phyloP scores from a whole-genome alignment of 2,329 filamentous ascomycete genomes.

The Clarireedia hainanense region DNA sequence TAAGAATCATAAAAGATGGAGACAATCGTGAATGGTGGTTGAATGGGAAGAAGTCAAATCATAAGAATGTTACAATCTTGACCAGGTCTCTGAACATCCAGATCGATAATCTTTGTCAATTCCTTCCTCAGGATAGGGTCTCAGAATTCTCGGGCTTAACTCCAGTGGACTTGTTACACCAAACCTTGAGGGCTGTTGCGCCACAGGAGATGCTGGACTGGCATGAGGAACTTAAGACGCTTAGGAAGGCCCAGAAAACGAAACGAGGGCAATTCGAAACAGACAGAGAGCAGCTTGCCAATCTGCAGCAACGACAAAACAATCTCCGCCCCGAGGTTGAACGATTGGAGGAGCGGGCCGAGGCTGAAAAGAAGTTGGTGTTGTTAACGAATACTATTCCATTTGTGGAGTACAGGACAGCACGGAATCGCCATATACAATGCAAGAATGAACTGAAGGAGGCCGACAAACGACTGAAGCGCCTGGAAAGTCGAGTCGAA shows the following conservation, averaged over 20 bases:
- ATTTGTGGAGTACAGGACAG: conserved; percentile 55
- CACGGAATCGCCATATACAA: conserved; percentile 39
- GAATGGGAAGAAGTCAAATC: conserved; percentile 55
- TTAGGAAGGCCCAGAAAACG: conserved; percentile 63
- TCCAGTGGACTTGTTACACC: conserved; percentile 71
- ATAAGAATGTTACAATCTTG: conserved; percentile 59
- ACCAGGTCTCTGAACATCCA: conserved; percentile 75
- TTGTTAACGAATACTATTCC: conserved; percentile 59
- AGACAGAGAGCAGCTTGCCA: conserved; percentile 55
- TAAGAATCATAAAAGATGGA: conserved; percentile 73
- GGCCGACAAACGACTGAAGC: conserved; percentile 48
- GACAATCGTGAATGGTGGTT: conserved; percentile 75
- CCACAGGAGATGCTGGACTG: conserved; percentile 70
- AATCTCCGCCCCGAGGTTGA: conserved; percentile 74
- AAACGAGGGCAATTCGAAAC: conserved; percentile 49
- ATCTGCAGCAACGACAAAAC: conserved; percentile 64
- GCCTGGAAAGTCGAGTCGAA: conserved; percentile 52
- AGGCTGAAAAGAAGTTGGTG: conserved; percentile 55
- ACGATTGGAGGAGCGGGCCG: conserved; percentile 66
- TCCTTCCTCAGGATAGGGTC: conserved; percentile 91
- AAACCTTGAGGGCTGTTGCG: conserved; percentile 84
- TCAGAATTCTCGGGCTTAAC: conserved; percentile 84
- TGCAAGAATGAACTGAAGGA: conserved; percentile 48
- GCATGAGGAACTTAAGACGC: conserved; percentile 65
- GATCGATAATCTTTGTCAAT: conserved; percentile 96